These are phyloP conservation scores for Hyparrhenia diplandra DNA, from an alignment of 176 grass and related monocot genomes.

Conservation along the genomic window DNA sequence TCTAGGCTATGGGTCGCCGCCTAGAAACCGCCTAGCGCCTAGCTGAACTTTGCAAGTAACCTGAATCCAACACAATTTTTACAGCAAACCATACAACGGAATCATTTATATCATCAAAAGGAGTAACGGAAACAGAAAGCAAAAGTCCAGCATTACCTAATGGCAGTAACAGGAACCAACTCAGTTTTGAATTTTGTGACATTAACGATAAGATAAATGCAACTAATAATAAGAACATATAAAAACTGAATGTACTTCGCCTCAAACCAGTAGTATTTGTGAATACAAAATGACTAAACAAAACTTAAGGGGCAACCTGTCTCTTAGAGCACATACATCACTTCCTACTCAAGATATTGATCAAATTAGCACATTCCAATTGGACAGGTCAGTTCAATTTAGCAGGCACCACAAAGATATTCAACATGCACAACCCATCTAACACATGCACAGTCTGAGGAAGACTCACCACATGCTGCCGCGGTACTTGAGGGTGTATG, in stretches of 20 bases:
- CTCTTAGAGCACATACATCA: background rate
- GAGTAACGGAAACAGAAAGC: too few species aligned
- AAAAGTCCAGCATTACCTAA: background rate
- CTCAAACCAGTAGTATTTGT: background rate
- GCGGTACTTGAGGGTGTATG: slow-evolving; percentile 90
- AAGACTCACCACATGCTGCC: slow-evolving; percentile 88
- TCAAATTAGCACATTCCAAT: background rate
- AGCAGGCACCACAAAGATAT: background rate
- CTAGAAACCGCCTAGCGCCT: too few species aligned
- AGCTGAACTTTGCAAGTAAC: too few species aligned
- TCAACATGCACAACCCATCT: background rate
- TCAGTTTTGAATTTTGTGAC: background rate
- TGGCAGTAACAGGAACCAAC: background rate
- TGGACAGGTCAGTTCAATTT: background rate
- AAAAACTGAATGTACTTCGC: background rate
- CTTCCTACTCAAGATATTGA: background rate
- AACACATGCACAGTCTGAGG: background rate
- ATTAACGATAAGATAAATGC: background rate
- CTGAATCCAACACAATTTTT: background rate
- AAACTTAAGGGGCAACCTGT: background rate
- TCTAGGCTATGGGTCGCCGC: too few species aligned
- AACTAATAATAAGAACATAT: background rate
- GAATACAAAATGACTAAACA: background rate
- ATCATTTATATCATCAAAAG: too few species aligned
- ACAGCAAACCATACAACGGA: background rate